A percentile compares a stretch with the other conserved stretches of the same genome.
Conservation (phyloP, 1,139 yeast species). For the Williopsis jadinii region DNA sequence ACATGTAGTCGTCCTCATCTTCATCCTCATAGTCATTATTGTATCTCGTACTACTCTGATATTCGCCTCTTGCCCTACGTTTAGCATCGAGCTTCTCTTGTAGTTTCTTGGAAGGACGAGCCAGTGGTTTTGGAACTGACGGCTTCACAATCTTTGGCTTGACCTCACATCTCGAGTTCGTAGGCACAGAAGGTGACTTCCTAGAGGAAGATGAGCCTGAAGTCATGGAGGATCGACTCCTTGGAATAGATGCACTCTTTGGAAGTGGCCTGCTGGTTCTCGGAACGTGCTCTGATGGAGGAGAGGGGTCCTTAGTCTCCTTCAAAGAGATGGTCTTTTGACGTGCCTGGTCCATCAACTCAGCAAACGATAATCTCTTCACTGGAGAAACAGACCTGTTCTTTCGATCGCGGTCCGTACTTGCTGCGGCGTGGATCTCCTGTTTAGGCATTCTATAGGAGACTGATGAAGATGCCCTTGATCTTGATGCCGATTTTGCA, state of each 20-base stretch:
- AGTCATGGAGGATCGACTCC: background rate
- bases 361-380: slow-evolving; percentile 54
- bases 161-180: background rate
- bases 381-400: slow-evolving; percentile 11
- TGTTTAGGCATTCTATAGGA: background rate
- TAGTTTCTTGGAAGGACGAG: slow-evolving; percentile 29
- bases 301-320: slow-evolving; percentile 8
- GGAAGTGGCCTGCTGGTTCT: slow-evolving; percentile 1
- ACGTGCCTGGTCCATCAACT: slow-evolving; percentile 68
- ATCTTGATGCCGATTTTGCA: slow-evolving; percentile 2
- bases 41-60: background rate
- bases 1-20: slow-evolving; percentile 24
- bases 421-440: background rate
- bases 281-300: slow-evolving; percentile 2
- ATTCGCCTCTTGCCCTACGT: slow-evolving; percentile 21
- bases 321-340: slow-evolving; percentile 20
- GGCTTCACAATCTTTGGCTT: slow-evolving; percentile 1
- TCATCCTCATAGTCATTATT: slow-evolving; percentile 10
- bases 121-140: slow-evolving; percentile 19
- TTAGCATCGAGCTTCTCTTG: slow-evolving; percentile 23
- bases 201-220: background rate
- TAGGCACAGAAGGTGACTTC: too few relatives aligned
- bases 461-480: slow-evolving; percentile 1
- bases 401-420: background rate
- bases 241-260: background rate